Evolutionary conservation across 1,139 yeast genomes (phyloP), one percentile per base, ranked within the genome.

Genomic region (Pichia sp.): DNA sequence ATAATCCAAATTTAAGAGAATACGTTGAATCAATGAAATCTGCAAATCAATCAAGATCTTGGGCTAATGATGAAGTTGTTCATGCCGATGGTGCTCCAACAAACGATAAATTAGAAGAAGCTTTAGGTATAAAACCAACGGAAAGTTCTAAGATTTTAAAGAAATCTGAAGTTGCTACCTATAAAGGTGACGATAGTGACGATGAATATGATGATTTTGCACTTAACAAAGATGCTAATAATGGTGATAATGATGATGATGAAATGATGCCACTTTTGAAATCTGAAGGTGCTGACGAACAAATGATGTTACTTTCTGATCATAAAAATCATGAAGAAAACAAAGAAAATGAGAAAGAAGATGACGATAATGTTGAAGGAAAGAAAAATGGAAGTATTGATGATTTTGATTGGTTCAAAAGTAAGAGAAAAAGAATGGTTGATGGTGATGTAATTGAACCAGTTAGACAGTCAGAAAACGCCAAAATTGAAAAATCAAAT

Each of bases 371-470:
- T 25, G 48, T 45, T 56, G 65, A 61, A 3, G 65, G 60, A 1
- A 64, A 60, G 5, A 44, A 39, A 6, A 48, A 46, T 52, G 73
- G 69, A 29, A 45, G 50, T 22, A 75, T 88, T 11, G 77, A 95
- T 18, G 98, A 91, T 71, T 70, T 87, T 53, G 96, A 91, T 57
- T 91, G 99, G 99, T 76, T 93, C 57, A 83, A 82, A 61, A 79
- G 79, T 62, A 81, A 89, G 67, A 78, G 95, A 67, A 81, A 78
- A 25, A 80, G 95, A 64, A 87, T 90, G 65, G 80, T 63, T 58
- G 67, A 67, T 42, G 41, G 44, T 47, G 58, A 59, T 22, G 66
- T 64, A 66, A 58, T 49, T 18, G 58, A 55, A 28, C 16, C 41
- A 19, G 9, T 36, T 5, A 19, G 6, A 34, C 19, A 34, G 4